These are phyloP conservation scores for Stagonosporopsis chrysanthemi DNA, from an alignment of 2,329 filamentous ascomycete species.

Conservation along the genomic window DNA sequence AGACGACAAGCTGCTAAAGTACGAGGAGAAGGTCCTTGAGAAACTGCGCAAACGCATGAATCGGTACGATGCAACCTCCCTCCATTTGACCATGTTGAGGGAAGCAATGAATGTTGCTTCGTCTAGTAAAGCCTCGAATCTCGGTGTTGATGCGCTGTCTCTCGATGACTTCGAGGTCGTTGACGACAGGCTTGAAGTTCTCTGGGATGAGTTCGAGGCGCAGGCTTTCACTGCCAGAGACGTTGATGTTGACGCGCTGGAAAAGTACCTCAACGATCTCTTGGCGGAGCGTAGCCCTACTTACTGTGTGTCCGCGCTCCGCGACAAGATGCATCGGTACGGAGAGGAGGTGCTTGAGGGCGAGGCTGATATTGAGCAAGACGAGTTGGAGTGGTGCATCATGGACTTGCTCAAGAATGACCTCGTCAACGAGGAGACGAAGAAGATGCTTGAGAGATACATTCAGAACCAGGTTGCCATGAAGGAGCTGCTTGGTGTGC, in stretches of 20 bases:
- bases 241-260: slow-evolving; percentile 27
- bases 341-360: slow-evolving; percentile 25
- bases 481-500: slow-evolving; percentile 31
- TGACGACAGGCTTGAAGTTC: slow-evolving; percentile 62
- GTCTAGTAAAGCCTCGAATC: slow-evolving; percentile 22
- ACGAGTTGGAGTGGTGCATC: slow-evolving; percentile 56
- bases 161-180: slow-evolving; percentile 56
- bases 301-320: slow-evolving; percentile 18
- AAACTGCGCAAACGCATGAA: slow-evolving; percentile 60
- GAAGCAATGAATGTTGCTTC: slow-evolving; percentile 42
- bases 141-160: slow-evolving; percentile 30
- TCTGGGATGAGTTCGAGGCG: slow-evolving; percentile 52
- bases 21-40: slow-evolving; percentile 57
- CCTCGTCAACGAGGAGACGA: slow-evolving; percentile 60
- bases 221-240: slow-evolving; percentile 26
- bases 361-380: slow-evolving; percentile 49
- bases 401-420: slow-evolving; percentile 58
- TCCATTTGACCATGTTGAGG: slow-evolving; percentile 63
- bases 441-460: slow-evolving; percentile 34
- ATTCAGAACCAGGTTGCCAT: slow-evolving; percentile 32
- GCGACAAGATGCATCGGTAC: slow-evolving; percentile 22
- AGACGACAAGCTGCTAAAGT: slow-evolving; percentile 54
- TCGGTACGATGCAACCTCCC: slow-evolving; percentile 63
- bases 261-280: slow-evolving; percentile 29
- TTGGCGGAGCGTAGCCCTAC: slow-evolving; percentile 16